Conservation (phyloP, 1,284 basidiomycete genomes). For the Macrocystidia cucumis region DNA sequence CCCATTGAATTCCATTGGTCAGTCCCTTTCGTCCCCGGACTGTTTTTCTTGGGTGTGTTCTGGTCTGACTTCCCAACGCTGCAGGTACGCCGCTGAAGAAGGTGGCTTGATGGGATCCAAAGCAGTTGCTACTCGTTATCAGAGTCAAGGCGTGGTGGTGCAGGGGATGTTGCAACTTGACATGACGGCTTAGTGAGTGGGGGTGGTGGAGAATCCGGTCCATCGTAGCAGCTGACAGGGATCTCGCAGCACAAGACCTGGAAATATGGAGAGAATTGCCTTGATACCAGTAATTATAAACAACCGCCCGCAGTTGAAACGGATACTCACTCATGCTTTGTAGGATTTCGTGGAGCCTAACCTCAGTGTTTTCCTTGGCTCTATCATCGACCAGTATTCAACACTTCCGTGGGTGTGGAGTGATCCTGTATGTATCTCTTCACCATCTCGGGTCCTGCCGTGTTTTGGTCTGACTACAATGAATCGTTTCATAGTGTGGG, state of each 20-base stretch:
- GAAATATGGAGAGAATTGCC: constrained; percentile 51
- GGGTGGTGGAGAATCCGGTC: no score
- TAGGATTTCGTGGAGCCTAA: constrained; percentile 49
- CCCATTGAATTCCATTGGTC: constrained; percentile 69
- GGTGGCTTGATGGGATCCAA: constrained; percentile 62
- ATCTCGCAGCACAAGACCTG: constrained; percentile 53
- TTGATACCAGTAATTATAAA: no score
- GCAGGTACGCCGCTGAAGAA: constrained; percentile 59
- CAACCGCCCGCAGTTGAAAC: no score
- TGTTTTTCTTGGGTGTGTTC: no score
- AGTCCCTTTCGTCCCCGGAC: no score
- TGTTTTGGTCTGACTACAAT: no score
- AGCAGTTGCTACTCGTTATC: constrained; percentile 55
- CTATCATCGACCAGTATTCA: constrained; percentile 29
- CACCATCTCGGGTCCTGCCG: not conserved
- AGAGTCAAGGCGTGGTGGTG: constrained; percentile 35
- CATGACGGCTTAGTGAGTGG: constrained; percentile 47
- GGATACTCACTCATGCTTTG: no score
- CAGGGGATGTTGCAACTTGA: constrained; percentile 37
- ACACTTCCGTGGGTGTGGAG: constrained; percentile 32
- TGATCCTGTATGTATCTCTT: constrained; percentile 18
- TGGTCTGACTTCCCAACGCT: no score
- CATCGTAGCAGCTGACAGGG: no score
- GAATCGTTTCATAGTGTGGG: constrained; percentile 25
- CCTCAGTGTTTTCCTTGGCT: constrained; percentile 30